Conservation (phyloP, 495 filamentous ascomycete species). For the Bacidia gigantensis region DNA sequence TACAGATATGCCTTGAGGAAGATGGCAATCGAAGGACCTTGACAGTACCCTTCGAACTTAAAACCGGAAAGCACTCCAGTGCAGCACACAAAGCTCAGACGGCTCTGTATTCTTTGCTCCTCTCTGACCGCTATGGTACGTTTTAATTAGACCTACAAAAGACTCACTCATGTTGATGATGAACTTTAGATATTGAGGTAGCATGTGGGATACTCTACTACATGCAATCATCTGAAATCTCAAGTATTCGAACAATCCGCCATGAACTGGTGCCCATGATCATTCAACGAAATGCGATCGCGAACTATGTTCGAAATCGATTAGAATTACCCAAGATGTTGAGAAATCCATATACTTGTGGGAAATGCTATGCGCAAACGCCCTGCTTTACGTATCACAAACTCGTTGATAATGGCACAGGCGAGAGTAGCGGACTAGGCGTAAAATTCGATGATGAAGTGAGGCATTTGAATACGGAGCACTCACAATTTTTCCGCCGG, state of each 20-base stretch:
- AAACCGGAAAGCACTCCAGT: slow-evolving; percentile 71
- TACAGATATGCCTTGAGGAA: slow-evolving; percentile 74
- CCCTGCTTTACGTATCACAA: slow-evolving; percentile 92
- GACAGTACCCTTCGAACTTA: slow-evolving; percentile 85
- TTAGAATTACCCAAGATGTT: slow-evolving; percentile 75
- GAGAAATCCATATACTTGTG: slow-evolving; percentile 60
- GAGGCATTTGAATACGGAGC: slow-evolving; percentile 52
- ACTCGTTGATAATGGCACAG: slow-evolving; percentile 69
- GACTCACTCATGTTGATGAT: slow-evolving; percentile 1
- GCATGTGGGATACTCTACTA: slow-evolving; percentile 87
- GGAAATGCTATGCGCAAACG: slow-evolving; percentile 72
- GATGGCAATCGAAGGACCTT: slow-evolving; percentile 46
- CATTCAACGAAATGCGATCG: slow-evolving; percentile 83
- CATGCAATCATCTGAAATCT: slow-evolving; percentile 72
- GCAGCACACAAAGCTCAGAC: slow-evolving; percentile 81
- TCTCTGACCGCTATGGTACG: slow-evolving; percentile 80
- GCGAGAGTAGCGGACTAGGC: slow-evolving; percentile 62
- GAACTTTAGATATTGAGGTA: slow-evolving; percentile 61
- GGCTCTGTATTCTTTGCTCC: slow-evolving; percentile 77
- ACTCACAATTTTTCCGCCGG: slow-evolving; percentile 76
- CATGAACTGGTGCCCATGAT: slow-evolving; percentile 90
- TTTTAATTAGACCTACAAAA: neutral
- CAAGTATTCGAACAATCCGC: slow-evolving; percentile 68
- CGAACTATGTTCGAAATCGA: slow-evolving; percentile 68
- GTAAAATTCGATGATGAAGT: slow-evolving; percentile 65